Evolutionary conservation across 2,329 filamentous ascomycete species (phyloP).

Genomic region (Hypoxylon sp.): DNA sequence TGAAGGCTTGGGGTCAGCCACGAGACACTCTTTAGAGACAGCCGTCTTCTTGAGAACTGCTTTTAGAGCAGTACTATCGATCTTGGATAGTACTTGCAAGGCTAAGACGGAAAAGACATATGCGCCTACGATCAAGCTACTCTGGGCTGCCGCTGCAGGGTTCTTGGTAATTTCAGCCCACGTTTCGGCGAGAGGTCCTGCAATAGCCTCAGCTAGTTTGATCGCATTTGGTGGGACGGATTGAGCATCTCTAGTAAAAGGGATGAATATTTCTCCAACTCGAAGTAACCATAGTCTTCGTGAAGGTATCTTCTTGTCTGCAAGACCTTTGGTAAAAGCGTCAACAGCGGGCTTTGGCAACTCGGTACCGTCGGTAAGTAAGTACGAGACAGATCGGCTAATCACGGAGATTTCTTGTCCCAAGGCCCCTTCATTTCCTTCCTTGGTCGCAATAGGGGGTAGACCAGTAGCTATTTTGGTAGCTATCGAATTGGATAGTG

Average conservation of each 20-base stretch:
- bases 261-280: constrained; percentile 78
- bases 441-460: constrained; percentile 79
- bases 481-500: constrained; percentile 72
- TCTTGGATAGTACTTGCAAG: constrained; percentile 67
- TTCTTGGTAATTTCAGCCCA: constrained; percentile 86
- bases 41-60: constrained; percentile 71
- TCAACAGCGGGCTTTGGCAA: constrained; percentile 78
- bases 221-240: constrained; percentile 63
- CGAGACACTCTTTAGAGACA: constrained; percentile 75
- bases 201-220: constrained; percentile 67
- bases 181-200: constrained; percentile 73
- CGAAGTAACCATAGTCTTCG: constrained; percentile 86
- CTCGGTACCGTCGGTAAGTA: constrained; percentile 72
- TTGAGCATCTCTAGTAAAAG: constrained; percentile 61
- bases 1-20: constrained; percentile 83
- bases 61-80: constrained; percentile 66
- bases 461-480: constrained; percentile 77
- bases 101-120: constrained; percentile 80
- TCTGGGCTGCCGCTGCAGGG: constrained; percentile 83
- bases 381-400: constrained; percentile 72
- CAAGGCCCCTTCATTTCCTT: constrained; percentile 88
- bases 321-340: constrained; percentile 82
- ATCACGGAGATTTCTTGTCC: constrained; percentile 81
- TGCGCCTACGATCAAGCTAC: constrained; percentile 83
- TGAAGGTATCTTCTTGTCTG: constrained; percentile 85